Percentiles rank a stretch among this genome's conserved stretches.
These are phyloP conservation scores for Neoboletus brunneissimus DNA, from an alignment of 768 basidiomycete genomes.

Conservation along the genomic window DNA sequence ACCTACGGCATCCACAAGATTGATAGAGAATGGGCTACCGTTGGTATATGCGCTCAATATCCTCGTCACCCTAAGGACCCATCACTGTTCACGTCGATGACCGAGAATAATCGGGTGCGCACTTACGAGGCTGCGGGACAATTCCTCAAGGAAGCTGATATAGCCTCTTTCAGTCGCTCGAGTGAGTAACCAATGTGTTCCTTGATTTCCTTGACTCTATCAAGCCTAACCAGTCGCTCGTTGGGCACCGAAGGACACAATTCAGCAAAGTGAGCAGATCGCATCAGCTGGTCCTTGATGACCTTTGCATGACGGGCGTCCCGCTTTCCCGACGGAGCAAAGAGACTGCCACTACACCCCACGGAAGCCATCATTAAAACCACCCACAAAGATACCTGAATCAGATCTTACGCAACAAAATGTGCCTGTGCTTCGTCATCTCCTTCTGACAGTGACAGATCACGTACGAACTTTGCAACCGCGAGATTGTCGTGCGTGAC, in stretches of 20 bases:
- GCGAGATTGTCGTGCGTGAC: conserved; percentile 44
- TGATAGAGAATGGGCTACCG: conserved; percentile 52
- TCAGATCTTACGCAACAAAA: conserved; percentile 37
- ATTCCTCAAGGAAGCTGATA: conserved; percentile 17
- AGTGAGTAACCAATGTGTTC: conserved; percentile 28
- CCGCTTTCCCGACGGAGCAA: conserved; percentile 24
- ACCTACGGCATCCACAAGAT: conserved; percentile 56
- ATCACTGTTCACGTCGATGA: not conserved
- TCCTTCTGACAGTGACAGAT: conserved; percentile 35
- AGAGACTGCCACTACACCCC: conserved; percentile 35
- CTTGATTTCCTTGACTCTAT: conserved; percentile 25
- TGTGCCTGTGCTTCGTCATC: conserved; percentile 18
- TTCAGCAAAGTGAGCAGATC: conserved; percentile 20
- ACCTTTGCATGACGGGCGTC: conserved; percentile 28
- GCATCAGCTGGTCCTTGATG: conserved; percentile 29
- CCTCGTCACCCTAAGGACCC: conserved; percentile 35
- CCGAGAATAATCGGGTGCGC: not conserved
- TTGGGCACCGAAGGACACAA: not conserved
- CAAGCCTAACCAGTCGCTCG: conserved; percentile 26
- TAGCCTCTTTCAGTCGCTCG: conserved; percentile 19
- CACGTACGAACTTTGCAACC: conserved; percentile 41
- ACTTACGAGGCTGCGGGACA: conserved; percentile 26
- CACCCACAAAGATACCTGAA: not conserved
- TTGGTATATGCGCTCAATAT: conserved; percentile 53
- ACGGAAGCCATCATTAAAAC: not conserved